Evolutionary conservation across 768 basidiomycete species (phyloP).

Genomic region (Lactifluus echinatus): DNA sequence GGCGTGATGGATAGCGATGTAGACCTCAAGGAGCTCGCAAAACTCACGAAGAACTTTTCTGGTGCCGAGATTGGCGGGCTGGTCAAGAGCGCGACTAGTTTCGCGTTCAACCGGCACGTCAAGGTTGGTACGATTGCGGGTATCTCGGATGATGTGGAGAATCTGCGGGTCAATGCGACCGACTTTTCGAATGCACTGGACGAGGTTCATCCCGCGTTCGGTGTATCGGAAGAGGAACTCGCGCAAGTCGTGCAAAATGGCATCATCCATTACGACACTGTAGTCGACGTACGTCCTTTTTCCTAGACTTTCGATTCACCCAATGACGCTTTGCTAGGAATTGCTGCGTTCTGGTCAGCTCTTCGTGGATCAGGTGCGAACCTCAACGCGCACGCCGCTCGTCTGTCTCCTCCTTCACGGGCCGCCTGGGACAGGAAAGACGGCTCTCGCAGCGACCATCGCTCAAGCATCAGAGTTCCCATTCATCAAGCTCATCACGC

Average conservation of each 20-base stretch:
- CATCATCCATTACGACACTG: slow-evolving; percentile 77
- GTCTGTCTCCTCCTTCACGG: slow-evolving; percentile 89
- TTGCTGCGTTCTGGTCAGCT: slow-evolving; percentile 79
- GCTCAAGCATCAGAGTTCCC: slow-evolving; percentile 91
- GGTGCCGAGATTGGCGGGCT: slow-evolving; percentile 95
- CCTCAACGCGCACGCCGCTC: slow-evolving; percentile 82
- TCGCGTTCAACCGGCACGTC: slow-evolving; percentile 95
- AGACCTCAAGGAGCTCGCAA: slow-evolving; percentile 72
- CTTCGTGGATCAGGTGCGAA: slow-evolving; percentile 89
- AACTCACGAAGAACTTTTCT: slow-evolving; percentile 90
- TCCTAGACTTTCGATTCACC: neutral
- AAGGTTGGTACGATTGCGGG: slow-evolving; percentile 97
- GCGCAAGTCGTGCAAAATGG: slow-evolving; percentile 91
- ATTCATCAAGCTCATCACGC: slow-evolving; percentile 95
- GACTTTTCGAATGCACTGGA: slow-evolving; percentile 90
- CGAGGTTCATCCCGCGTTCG: slow-evolving; percentile 94
- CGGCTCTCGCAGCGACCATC: slow-evolving; percentile 88
- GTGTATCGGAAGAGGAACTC: slow-evolving; percentile 95
- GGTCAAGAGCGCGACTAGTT: slow-evolving; percentile 97
- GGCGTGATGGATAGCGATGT: slow-evolving; percentile 85
- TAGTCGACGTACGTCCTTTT: slow-evolving; percentile 60
- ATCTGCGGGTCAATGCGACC: slow-evolving; percentile 72
- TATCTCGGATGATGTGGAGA: slow-evolving; percentile 91
- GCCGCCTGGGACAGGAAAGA: slow-evolving; percentile 87
- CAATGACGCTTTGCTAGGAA: slow-evolving; percentile 41